Conservation (phyloP, 768 basidiomycete species). For the Lentinula boryana region DNA sequence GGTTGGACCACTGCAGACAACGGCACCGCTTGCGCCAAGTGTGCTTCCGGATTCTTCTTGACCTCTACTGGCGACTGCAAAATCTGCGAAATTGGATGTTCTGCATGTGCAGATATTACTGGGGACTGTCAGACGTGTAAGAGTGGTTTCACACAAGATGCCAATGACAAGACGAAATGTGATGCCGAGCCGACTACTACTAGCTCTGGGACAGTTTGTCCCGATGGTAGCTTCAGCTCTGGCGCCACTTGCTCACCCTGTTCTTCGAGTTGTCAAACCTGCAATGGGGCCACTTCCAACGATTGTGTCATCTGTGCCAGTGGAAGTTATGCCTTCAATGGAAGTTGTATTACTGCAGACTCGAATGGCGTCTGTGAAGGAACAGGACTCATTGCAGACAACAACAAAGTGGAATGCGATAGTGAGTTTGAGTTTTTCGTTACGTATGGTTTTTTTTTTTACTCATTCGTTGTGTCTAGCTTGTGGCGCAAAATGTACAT, state of each 20-base stretch:
- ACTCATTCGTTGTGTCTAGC: constrained; percentile 31
- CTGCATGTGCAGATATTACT: constrained; percentile 57
- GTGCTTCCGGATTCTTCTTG: constrained; percentile 71
- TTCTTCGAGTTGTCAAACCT: constrained; percentile 64
- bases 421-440: constrained; percentile 43
- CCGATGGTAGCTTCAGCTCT: constrained; percentile 56
- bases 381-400: constrained; percentile 69
- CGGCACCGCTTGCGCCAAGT: constrained; percentile 74
- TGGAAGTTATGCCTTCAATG: constrained; percentile 59
- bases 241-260: constrained; percentile 51
- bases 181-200: constrained; percentile 44
- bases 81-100: constrained; percentile 75
- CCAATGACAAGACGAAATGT: constrained; percentile 65
- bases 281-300: constrained; percentile 59
- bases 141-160: constrained; percentile 60
- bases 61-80: constrained; percentile 60
- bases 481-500: constrained; percentile 78
- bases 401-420: constrained; percentile 79
- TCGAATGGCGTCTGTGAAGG: constrained; percentile 68
- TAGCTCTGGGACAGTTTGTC: constrained; percentile 50
- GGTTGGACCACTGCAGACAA: constrained; percentile 71
- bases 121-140: constrained; percentile 73
- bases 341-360: constrained; percentile 63
- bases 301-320: constrained; percentile 66
- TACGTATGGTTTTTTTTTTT: not conserved